Percentiles rank a stretch among this genome's conserved stretches.
phyloP scores from a whole-genome alignment of 306 rosid genomes.

The Vigna angularis region DNA sequence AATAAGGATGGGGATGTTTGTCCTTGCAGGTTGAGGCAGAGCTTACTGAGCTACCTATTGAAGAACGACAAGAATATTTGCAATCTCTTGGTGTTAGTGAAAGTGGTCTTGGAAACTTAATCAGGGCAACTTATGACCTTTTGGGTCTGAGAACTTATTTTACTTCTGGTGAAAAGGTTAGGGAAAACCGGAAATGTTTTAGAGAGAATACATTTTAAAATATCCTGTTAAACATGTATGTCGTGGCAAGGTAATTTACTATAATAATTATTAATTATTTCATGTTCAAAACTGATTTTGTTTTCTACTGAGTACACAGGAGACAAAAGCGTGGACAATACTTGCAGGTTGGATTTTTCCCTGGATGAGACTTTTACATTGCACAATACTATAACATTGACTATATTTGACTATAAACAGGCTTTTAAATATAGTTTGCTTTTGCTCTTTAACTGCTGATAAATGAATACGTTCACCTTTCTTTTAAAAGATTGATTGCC shows the following conservation, averaged over 20 bases:
- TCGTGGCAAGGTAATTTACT: not conserved
- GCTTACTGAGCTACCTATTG: slow-evolving; percentile 82
- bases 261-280: slow-evolving; percentile 23
- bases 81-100: slow-evolving; percentile 89
- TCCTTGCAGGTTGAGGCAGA: slow-evolving; percentile 92
- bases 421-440: slow-evolving; percentile 19
- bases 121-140: slow-evolving; percentile 82
- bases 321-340: slow-evolving; percentile 99
- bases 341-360: slow-evolving; percentile 72
- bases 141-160: slow-evolving; percentile 92
- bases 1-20: slow-evolving; percentile 36
- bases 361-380: slow-evolving; percentile 34
- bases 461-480: slow-evolving; percentile 2
- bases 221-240: slow-evolving; percentile 12
- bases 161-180: slow-evolving; percentile 97
- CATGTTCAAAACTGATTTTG: slow-evolving; percentile 39
- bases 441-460: not conserved
- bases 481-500: slow-evolving; percentile 24
- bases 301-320: slow-evolving; percentile 55
- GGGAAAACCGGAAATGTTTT: slow-evolving; percentile 36
- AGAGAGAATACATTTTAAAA: slow-evolving; percentile 1
- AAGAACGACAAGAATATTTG: slow-evolving; percentile 90
- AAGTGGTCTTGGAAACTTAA: slow-evolving; percentile 96
- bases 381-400: slow-evolving; percentile 7
- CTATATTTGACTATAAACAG: not conserved